These are phyloP conservation scores for Trametes maxima DNA, from an alignment of 768 basidiomycete genomes.

Conservation along the genomic window DNA sequence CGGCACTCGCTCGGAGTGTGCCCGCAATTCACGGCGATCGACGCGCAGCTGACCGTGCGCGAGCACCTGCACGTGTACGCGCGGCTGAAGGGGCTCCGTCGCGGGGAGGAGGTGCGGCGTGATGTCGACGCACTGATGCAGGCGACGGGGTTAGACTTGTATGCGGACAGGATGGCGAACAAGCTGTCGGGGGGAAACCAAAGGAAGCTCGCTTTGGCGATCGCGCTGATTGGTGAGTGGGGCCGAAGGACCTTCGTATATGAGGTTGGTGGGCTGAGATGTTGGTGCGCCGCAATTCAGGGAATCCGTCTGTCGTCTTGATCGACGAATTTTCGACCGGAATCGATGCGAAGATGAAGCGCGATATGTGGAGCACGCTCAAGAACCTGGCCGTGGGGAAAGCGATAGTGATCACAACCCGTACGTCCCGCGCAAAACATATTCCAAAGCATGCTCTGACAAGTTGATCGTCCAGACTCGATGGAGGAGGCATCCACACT, in stretches of 20 bases:
- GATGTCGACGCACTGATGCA: constrained; percentile 61
- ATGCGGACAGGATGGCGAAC: constrained; percentile 72
- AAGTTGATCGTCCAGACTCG: constrained; percentile 48
- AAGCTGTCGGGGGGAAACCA: constrained; percentile 81
- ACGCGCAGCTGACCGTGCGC: constrained; percentile 73
- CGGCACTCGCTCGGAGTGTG: constrained; percentile 77
- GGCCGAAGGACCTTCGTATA: too few species aligned
- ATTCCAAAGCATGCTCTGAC: too few species aligned
- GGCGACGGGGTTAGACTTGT: constrained; percentile 58
- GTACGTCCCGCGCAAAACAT: constrained; percentile 38
- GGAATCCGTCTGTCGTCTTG: constrained; percentile 75
- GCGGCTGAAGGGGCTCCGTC: constrained; percentile 69
- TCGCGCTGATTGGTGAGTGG: constrained; percentile 66
- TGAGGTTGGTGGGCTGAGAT: too few species aligned
- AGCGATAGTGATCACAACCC: constrained; percentile 72
- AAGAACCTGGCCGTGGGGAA: constrained; percentile 66
- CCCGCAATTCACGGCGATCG: constrained; percentile 84
- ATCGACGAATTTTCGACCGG: constrained; percentile 87
- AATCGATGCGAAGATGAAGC: constrained; percentile 80
- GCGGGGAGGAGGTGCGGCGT: constrained; percentile 48
- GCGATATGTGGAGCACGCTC: constrained; percentile 81
- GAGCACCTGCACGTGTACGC: constrained; percentile 77
- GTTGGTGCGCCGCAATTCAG: constrained; percentile 34
- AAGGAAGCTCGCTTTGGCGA: constrained; percentile 73
- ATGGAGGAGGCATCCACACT: constrained; percentile 86